phyloP scores from a whole-genome alignment of 768 basidiomycete species.

The Amanita muscaria region DNA sequence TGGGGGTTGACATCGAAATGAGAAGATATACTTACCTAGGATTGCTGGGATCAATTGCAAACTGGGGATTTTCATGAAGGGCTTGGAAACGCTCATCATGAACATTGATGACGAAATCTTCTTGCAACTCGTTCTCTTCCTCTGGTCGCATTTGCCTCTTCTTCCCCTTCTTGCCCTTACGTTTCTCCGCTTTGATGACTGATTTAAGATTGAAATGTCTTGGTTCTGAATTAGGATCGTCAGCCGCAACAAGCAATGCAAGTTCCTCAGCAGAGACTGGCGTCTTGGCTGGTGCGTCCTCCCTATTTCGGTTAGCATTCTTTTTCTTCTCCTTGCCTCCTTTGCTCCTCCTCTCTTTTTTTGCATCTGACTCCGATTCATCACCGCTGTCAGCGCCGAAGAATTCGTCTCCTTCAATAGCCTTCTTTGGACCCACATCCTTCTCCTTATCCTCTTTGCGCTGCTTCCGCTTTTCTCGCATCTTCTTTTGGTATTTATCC shows the following conservation, averaged over 20 bases:
- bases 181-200: slow-evolving; percentile 80
- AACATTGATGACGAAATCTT: slow-evolving; percentile 76
- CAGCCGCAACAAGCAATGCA: slow-evolving; percentile 49
- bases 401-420: slow-evolving; percentile 55
- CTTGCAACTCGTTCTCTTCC: slow-evolving; percentile 62
- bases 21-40: slow-evolving; percentile 61
- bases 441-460: slow-evolving; percentile 59
- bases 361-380: slow-evolving; percentile 18
- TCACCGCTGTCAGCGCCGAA: slow-evolving; percentile 51
- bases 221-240: slow-evolving; percentile 43
- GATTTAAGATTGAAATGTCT: slow-evolving; percentile 89
- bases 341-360: slow-evolving; percentile 15
- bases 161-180: slow-evolving; percentile 27
- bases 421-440: slow-evolving; percentile 17
- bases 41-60: slow-evolving; percentile 93
- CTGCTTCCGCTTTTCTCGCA: slow-evolving; percentile 80
- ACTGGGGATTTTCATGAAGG: slow-evolving; percentile 82
- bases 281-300: neutral
- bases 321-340: slow-evolving; percentile 16
- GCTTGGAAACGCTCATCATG: slow-evolving; percentile 83
- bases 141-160: slow-evolving; percentile 36
- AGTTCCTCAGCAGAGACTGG: slow-evolving; percentile 44
- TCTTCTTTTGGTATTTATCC: slow-evolving; percentile 82
- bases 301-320: slow-evolving; percentile 5
- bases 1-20: too few species aligned